Evolutionary conservation across 768 basidiomycete genomes (phyloP).

Genomic region (Russula dissimulans): DNA sequence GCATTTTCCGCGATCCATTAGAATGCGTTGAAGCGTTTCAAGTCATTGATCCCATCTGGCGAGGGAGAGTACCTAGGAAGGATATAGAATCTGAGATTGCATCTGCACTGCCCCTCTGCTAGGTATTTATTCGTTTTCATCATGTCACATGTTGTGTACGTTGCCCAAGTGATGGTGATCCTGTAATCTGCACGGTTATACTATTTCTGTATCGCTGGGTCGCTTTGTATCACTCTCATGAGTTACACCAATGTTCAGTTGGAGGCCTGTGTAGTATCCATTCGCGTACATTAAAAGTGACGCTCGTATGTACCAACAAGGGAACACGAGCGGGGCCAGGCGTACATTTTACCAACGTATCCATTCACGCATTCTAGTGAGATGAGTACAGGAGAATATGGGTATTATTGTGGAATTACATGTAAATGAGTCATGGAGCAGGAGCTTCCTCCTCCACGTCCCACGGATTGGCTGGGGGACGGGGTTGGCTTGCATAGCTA

Average conservation of each 20-base stretch:
- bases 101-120: neutral
- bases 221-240: neutral
- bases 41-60: constrained; percentile 22
- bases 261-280: no score
- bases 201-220: neutral
- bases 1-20: constrained; percentile 56
- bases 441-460: neutral
- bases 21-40: constrained; percentile 59
- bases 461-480: neutral
- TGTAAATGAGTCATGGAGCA: constrained; percentile 4
- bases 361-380: neutral
- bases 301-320: neutral
- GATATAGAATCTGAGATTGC: neutral
- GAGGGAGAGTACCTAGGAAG: neutral
- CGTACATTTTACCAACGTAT: neutral
- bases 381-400: neutral
- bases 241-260: neutral
- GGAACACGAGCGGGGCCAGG: neutral
- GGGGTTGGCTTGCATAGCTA: constrained; percentile 7
- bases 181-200: neutral
- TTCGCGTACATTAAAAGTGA: neutral
- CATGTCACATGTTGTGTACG: neutral
- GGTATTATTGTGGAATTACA: neutral
- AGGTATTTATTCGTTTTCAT: neutral
- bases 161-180: neutral